Base-by-base conservation (phyloP, 257 asterid genomes). In the Knoxia roxburghii region DNA sequence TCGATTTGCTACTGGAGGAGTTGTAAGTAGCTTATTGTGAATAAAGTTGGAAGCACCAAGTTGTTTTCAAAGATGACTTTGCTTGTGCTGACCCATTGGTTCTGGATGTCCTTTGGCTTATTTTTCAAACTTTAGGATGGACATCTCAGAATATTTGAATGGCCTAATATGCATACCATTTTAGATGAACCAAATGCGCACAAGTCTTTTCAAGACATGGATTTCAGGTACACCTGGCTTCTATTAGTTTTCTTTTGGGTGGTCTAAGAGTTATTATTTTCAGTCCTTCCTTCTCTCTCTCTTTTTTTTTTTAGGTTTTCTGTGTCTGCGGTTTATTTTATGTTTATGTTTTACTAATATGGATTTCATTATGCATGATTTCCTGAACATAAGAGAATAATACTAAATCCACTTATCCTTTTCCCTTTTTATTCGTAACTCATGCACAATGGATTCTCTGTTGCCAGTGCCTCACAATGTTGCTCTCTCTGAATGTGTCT, bases 181-280 rank as follows among this genome's bases (percentile, higher is more conserved):
- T 74, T 85, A 59, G 96, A 90, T 57, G 99, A 94, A 83, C 96
- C 86, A 73, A 78, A 83, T 75, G 97, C 97, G 72, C 99, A 94
- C 87, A 88, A 94, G 79, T 94, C 99, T 63, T 89, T 91, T 77
- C 91, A 77, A 73, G 98, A 94, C 78, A 88, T 94, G 89, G 98
- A 94, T 83, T 94, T 90, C 72, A 94, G 99, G 97, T 90, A 83
- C 29, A 57, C 15, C 46, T 70, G 52, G 43, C 64, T 68, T 59
- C 49, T 67, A 27, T 54, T 13, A 61, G 39, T 8, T 30, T 72
- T 51, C 40, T 3, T 73, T 37, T 54, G 11, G 10, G 18, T 32
- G 6, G 40, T 21, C 20, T 17, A 49, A 40, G 29, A 6, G 49
- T 27, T 52, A 3, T 29, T 64, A 30, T 9, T 41, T 35, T 58